Conservation (phyloP, 495 filamentous ascomycete species). For the Neurospora sp. region DNA sequence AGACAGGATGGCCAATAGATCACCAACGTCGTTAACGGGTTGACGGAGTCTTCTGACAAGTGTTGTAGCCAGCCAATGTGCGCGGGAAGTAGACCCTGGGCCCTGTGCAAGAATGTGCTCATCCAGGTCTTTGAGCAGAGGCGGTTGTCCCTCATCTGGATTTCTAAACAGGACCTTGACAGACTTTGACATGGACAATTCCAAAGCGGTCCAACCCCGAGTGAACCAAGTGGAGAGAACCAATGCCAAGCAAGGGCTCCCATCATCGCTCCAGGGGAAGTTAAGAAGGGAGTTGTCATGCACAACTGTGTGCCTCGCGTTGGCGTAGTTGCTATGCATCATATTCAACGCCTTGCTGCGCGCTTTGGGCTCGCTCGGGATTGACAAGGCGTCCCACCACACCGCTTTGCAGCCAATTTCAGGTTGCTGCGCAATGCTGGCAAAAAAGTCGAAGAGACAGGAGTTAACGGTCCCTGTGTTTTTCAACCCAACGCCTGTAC, state of each 20-base stretch:
- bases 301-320: slow-evolving; percentile 20
- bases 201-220: slow-evolving; percentile 23
- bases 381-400: slow-evolving; percentile 11
- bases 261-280: slow-evolving; percentile 20
- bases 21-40: not conserved
- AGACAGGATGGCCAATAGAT: not conserved
- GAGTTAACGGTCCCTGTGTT: slow-evolving; percentile 6
- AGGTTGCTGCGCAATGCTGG: not conserved
- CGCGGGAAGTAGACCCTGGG: not conserved
- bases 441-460: slow-evolving; percentile 10
- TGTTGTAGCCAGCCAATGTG: slow-evolving; percentile 3
- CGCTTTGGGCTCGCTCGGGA: slow-evolving; percentile 6
- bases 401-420: slow-evolving; percentile 6
- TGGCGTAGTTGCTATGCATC: slow-evolving; percentile 18
- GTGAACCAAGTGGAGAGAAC: slow-evolving; percentile 21
- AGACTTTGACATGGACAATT: slow-evolving; percentile 17
- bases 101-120: slow-evolving; percentile 8
- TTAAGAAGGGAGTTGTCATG: slow-evolving; percentile 24
- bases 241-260: slow-evolving; percentile 12
- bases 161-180: slow-evolving; percentile 27
- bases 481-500: slow-evolving; percentile 9
- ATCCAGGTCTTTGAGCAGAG: slow-evolving; percentile 24
- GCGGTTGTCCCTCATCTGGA: not conserved
- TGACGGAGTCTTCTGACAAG: not conserved
- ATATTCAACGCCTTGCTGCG: slow-evolving; percentile 8